Evolutionary conservation across 2,329 filamentous ascomycete genomes (phyloP), one percentile per base, ranked within the genome.

Genomic region (Fusarium solani-melongenae): DNA sequence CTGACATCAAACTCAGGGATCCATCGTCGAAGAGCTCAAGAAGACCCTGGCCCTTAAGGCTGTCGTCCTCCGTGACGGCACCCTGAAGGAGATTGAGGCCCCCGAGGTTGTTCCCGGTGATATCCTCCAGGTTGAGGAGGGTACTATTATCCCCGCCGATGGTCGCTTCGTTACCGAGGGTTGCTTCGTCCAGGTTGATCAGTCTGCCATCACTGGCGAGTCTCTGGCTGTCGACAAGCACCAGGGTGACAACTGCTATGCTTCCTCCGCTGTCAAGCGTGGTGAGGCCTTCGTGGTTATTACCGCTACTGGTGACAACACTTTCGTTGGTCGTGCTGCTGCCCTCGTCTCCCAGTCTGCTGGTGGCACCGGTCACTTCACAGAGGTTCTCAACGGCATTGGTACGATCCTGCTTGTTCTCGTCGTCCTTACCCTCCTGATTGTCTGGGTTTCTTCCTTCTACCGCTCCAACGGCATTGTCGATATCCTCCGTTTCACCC

Each of bases 191-290:
- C 94, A 97, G 85, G 92, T 97, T 73, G 94, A 98, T 84, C 95
- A 97, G 87, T 97, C 94, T 69, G 91, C 94, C 82, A 94, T 97
- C 81, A 97, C 95, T 67, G 94, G 95, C 77, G 94, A 98, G 85
- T 97, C 95, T 74, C 91, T 97, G 69, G 94, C 94, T 76, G 94
- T 96, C 76, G 94, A 97, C 85, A 97, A 96, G 88, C 92, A 94
- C 86, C 90, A 91, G 82, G 90, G 90, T 72, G 95, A 97, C 83
- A 88, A 89, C 79, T 94, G 93, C 84, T 97, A 93, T 81, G 92
- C 93, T 80, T 97, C 94, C 11, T 97, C 94, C 44, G 92, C 92
- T 73, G 92, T 97, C 86, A 97, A 97, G 89, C 93, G 94, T 88
- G 94, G 95, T 83, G 92, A 95, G 85, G 93, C 93, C 73, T 94